phyloP scores from a whole-genome alignment of 1,284 basidiomycete genomes.

The Boletellus deceptivus region DNA sequence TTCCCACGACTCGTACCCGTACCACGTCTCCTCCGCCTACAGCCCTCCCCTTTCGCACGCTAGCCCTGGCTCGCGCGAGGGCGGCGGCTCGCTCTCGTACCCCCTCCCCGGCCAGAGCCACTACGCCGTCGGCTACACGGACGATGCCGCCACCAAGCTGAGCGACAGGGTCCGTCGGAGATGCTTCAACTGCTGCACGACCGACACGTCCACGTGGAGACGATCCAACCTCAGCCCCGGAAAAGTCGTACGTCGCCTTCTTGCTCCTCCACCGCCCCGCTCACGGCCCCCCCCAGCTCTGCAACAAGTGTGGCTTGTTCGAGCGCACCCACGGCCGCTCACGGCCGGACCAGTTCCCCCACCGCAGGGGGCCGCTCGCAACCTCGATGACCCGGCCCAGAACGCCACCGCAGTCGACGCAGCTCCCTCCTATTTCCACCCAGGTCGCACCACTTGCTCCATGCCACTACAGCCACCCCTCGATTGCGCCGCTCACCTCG shows the following conservation, averaged over 20 bases:
- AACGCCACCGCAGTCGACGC: slow-evolving; percentile 40
- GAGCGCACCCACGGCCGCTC: slow-evolving; percentile 79
- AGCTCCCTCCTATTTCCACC: slow-evolving; percentile 37
- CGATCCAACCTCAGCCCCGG: slow-evolving; percentile 73
- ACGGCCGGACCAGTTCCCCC: slow-evolving; percentile 76
- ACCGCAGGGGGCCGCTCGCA: slow-evolving; percentile 69
- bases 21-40: slow-evolving; percentile 27
- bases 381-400: slow-evolving; percentile 34
- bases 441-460: slow-evolving; percentile 39
- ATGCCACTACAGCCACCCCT: slow-evolving; percentile 49
- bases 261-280: slow-evolving; percentile 15
- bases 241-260: slow-evolving; percentile 60
- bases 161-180: slow-evolving; percentile 69
- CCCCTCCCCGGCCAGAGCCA: slow-evolving; percentile 38
- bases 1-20: slow-evolving; percentile 33
- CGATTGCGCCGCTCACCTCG: slow-evolving; percentile 44
- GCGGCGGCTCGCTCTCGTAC: slow-evolving; percentile 25
- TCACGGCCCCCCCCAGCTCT: slow-evolving; percentile 51
- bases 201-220: slow-evolving; percentile 82
- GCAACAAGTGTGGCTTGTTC: slow-evolving; percentile 83
- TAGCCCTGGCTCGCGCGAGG: slow-evolving; percentile 23
- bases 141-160: slow-evolving; percentile 74
- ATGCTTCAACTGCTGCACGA: slow-evolving; percentile 80
- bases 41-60: slow-evolving; percentile 29
- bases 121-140: slow-evolving; percentile 56